Base-by-base conservation (phyloP, 192 early-diverging fungal species). In the Backusella sp. region DNA sequence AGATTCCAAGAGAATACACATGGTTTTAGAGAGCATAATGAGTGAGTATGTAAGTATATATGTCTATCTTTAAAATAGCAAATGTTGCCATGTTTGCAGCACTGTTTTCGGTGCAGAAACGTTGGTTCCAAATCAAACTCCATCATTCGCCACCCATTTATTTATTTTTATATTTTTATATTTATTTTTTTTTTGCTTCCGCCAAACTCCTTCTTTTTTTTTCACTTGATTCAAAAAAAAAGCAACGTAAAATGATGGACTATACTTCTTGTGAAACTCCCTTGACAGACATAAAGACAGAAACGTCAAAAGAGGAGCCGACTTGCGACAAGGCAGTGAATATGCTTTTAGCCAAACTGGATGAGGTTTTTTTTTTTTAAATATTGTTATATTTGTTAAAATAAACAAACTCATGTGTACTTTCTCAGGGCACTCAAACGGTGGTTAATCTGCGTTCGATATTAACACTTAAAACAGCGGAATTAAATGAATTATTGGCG, bases 401-500 rank as follows among this genome's bases (percentile, higher is more conserved):
- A 62, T 28, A 62, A 62, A 62, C 21, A 62, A 62, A 62, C 56
- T 62, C 39, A 15, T 39, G 8, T 39, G 11, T 21, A 5, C 26
- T 17, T 53, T 69, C 7, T 15, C 56, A 76, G 75, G 76, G 70
- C 34, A 66, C 65, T 41, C 76, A 77, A 46, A 77, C 76, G 17
- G 67, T 77, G 23, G 68, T 70, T n/a, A 77, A 77, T 36, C 62
- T 77, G 8, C 76, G 76, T 7, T 77, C 76, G 28, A 68, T 77
- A 35, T 62, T 77, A 30, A 77, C 70, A 17, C 67, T 77, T 5
- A 77, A 77, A 35, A 77, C 76, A 5, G 76, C 76, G 9, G 76
- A 77, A 56, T 32, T 77, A 7, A 77, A 77, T 52, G 76, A 77
- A 46, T 34, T 77, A 5, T 15, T 77, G 11, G 76, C 69, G 26